Percentiles rank a stretch among this genome's conserved stretches.
Evolutionary conservation across 805 yeast genomes (phyloP).

Genomic region (Candida hungchunana): DNA sequence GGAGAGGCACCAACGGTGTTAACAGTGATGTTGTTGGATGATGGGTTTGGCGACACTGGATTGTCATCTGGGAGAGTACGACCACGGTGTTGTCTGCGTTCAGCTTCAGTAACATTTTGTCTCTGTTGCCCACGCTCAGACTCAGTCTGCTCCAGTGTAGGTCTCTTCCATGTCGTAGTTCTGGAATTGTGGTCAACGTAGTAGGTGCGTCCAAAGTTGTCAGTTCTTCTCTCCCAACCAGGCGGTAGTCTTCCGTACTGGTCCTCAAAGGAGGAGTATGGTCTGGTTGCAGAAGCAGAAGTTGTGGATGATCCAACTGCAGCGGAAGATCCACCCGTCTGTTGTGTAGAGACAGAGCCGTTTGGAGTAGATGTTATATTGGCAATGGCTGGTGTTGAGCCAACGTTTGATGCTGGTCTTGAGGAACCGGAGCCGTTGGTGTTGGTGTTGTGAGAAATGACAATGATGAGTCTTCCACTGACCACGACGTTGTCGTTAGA

Average conservation of each 20-base stretch:
- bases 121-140: slow-evolving; percentile 55
- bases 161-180: slow-evolving; percentile 99
- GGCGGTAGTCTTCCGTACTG: slow-evolving; percentile 95
- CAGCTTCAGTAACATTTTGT: slow-evolving; percentile 73
- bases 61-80: slow-evolving; percentile 78
- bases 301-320: slow-evolving; percentile 6
- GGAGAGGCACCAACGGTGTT: slow-evolving; percentile 44
- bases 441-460: slow-evolving; percentile 46
- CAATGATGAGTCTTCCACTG: slow-evolving; percentile 86
- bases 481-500: slow-evolving; percentile 90
- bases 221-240: slow-evolving; percentile 99
- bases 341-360: slow-evolving; percentile 23
- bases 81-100: slow-evolving; percentile 85
- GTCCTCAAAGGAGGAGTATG: slow-evolving; percentile 92
- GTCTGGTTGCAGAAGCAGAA: slow-evolving; percentile 38
- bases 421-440: slow-evolving; percentile 6
- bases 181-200: slow-evolving; percentile 97
- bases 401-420: slow-evolving; percentile 19
- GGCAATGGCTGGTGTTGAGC: slow-evolving; percentile 23
- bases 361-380: slow-evolving; percentile 15
- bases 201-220: slow-evolving; percentile 94
- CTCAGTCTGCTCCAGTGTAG: slow-evolving; percentile 77
- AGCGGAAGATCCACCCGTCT: slow-evolving; percentile 26
- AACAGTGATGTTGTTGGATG: slow-evolving; percentile 38
- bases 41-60: slow-evolving; percentile 27